Percentiles rank a stretch among this genome's conserved stretches.
phyloP scores from a whole-genome alignment of 805 yeast genomes.

The Candida adriatica region DNA sequence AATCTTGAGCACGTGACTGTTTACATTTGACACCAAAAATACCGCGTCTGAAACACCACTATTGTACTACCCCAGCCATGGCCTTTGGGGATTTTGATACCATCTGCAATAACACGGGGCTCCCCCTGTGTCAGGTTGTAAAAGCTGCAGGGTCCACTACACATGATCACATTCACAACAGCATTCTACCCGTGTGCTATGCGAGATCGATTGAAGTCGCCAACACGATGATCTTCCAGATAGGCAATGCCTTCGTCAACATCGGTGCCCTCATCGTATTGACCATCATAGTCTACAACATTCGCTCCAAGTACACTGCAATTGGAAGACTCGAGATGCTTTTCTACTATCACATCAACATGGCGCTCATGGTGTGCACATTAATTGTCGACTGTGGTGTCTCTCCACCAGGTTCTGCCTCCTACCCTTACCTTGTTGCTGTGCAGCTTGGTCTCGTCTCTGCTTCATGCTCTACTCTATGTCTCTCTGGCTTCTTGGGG shows the following conservation, averaged over 20 bases:
- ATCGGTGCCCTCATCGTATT: constrained; percentile 63
- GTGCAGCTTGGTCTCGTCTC: constrained; percentile 71
- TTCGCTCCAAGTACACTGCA: constrained; percentile 85
- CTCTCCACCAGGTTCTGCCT: constrained; percentile 70
- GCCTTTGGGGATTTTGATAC: constrained; percentile 55
- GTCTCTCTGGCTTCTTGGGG: constrained; percentile 72
- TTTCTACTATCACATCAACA: constrained; percentile 55
- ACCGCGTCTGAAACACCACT: neutral
- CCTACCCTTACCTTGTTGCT: constrained; percentile 79
- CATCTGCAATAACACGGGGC: constrained; percentile 60
- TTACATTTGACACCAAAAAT: neutral
- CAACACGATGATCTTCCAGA: constrained; percentile 83
- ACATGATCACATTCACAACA: constrained; percentile 35
- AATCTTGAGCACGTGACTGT: neutral
- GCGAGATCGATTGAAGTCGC: constrained; percentile 83
- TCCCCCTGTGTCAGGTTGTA: constrained; percentile 77
- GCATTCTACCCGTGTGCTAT: constrained; percentile 73
- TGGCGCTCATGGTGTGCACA: constrained; percentile 54
- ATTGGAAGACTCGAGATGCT: constrained; percentile 88
- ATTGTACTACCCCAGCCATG: constrained; percentile 30
- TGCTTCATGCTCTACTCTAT: constrained; percentile 61
- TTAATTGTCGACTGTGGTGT: constrained; percentile 90
- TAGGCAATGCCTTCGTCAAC: constrained; percentile 83
- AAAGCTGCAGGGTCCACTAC: constrained; percentile 36
- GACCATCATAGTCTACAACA: constrained; percentile 66